These are phyloP conservation scores for Rhododendron ovatum DNA, from an alignment of 148 eudicot species.

Conservation along the genomic window DNA sequence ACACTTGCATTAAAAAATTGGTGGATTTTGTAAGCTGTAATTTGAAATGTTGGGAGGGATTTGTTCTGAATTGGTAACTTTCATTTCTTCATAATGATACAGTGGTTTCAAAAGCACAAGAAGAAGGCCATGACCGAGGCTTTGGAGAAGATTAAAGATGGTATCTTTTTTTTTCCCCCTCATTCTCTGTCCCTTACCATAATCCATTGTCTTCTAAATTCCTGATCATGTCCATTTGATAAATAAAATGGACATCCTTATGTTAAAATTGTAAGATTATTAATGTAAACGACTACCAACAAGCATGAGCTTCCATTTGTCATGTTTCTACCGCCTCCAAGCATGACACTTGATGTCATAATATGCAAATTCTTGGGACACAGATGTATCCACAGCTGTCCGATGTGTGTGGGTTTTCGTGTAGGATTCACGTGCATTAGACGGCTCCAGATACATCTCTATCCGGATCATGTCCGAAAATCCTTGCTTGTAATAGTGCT, in stretches of 20 bases:
- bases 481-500: neutral
- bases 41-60: neutral
- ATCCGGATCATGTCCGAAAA: neutral
- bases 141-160: slow-evolving; percentile 19
- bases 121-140: slow-evolving; percentile 19
- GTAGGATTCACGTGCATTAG: neutral
- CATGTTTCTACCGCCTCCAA: neutral
- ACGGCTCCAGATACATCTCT: neutral
- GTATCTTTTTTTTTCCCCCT: neutral
- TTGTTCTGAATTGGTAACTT: neutral
- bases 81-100: neutral
- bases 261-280: neutral
- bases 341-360: neutral
- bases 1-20: neutral
- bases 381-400: neutral
- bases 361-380: neutral
- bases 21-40: neutral
- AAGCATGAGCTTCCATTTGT: neutral
- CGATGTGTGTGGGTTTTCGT: neutral
- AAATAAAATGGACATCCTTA: too few species aligned
- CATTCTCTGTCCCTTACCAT: neutral
- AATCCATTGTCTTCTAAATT: neutral
- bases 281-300: neutral
- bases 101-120: slow-evolving; percentile 15
- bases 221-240: neutral